Base-by-base conservation (phyloP, 345 rosid genomes). In the thale cress (Arabidopsis thaliana) region DNA sequence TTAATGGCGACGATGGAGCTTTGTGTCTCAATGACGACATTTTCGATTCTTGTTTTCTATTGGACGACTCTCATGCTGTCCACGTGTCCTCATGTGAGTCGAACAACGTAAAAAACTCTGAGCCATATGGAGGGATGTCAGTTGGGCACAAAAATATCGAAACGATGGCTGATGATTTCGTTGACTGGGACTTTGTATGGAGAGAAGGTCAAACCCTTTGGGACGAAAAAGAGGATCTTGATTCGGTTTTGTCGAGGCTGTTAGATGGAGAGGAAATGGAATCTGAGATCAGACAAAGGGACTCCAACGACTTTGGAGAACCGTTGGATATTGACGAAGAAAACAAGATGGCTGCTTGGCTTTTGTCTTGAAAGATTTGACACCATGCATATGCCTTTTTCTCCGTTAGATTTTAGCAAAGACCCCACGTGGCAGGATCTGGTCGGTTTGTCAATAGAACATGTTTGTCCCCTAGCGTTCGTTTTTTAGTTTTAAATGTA, bases 321-420 rank as follows among this genome's bases (percentile, higher is more conserved):
- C 76, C 59, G 20, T 59, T 36, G 33, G 68, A 49, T 37, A 6
- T 22, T 44, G 80, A 74, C 8, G 41, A 75, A 25, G 59, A 72
- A 59, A 75, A 78, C 57, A 77, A 59, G 32, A 60, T 82, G 38
- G 74, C 71, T 50, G 59, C 81, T 36, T 82, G 85, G 87, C 84
- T 82, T 65, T 72, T 78, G 48, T 82, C 84, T 56, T 84, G 79
- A 82, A 46, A 30, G 6, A 22, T 52, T 38, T 22, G 50, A 22
- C 37, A 51, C 49, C 25, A 11, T 28, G 32, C 32, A 28, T 38
- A 34, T 10, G 44, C 14, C 2, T 0, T 36, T 38, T 25, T 1
- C 44, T 36, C 44, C 7, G 20, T 20, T 30, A 0, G 60, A 13
- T 5, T 67, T 37, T 1, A 14, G 32, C 32, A 1, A 22, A 11